Evolutionary conservation across 192 early-diverging fungal genomes (phyloP), one percentile per base, ranked within the genome.

Genomic region (Nowakowskiella sp.): DNA sequence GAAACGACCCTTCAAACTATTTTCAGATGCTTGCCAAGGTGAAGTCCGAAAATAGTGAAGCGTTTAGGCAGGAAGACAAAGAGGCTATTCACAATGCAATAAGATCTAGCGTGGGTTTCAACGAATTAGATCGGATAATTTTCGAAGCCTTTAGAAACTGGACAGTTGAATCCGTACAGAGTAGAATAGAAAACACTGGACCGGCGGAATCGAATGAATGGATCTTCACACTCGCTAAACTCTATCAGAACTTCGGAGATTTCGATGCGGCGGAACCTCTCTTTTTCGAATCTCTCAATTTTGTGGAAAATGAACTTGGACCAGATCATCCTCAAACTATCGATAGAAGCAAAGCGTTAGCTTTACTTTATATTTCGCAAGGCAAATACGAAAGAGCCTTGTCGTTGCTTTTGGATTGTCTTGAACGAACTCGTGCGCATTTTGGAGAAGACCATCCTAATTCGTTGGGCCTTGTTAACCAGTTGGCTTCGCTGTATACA

Each of bases 381-480:
- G n/a, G n/a, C n/a, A n/a, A n/a, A n/a, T n/a, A n/a, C n/a, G n/a
- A n/a, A n/a, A n/a, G n/a, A n/a, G n/a, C n/a, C n/a, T n/a, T n/a
- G n/a, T n/a, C n/a, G n/a, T n/a, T n/a, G n/a, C n/a, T n/a, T n/a
- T n/a, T n/a, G 10, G 34, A 53, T 27, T 56, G 60, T 42, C 43
- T 57, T 7, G 57, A 64, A 19, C 2, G 22, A 26, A 22, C 44
- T 21, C 58, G 51, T 24, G 29, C 7, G 22, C 29, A 34, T 29
- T 57, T 63, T 43, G 60, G 60, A 6, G 44, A 53, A 22, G 47
- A 64, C 10, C 19, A 64, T 29, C 21, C 39, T 24, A 10, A 57
- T 24, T 61, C 62, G 8, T 29, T 64, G 10, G 22, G 13, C 16
- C 22, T 42, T 0, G 29, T 51, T 33, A 32, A 32, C 21, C 34